Percentiles rank a stretch among this genome's conserved stretches.
phyloP scores from a whole-genome alignment of 2,329 filamentous ascomycete genomes.

The Lachnellula suecica region DNA sequence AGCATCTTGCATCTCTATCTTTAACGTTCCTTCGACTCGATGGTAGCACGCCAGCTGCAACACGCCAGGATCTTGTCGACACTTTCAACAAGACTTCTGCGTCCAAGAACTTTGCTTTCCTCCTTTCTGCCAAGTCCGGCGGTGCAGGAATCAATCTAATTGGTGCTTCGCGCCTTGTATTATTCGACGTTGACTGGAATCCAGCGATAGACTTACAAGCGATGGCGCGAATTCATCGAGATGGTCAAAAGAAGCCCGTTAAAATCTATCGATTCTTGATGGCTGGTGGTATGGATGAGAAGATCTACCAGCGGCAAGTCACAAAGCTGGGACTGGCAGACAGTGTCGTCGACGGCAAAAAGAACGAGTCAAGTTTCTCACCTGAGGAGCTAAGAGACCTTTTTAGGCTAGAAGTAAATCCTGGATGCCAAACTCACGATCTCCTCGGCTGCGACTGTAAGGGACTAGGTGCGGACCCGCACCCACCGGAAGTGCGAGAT shows the following conservation, averaged over 20 bases:
- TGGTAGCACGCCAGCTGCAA: slow-evolving; percentile 61
- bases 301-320: slow-evolving; percentile 72
- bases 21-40: slow-evolving; percentile 68
- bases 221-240: slow-evolving; percentile 72
- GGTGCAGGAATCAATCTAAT: slow-evolving; percentile 70
- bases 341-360: slow-evolving; percentile 68
- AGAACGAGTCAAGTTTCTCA: slow-evolving; percentile 60
- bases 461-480: slow-evolving; percentile 44
- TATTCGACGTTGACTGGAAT: slow-evolving; percentile 78
- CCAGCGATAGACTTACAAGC: slow-evolving; percentile 72
- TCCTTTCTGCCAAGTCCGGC: slow-evolving; percentile 71
- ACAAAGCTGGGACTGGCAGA: slow-evolving; percentile 70
- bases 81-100: slow-evolving; percentile 63
- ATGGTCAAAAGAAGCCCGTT: slow-evolving; percentile 67
- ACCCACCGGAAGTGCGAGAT: slow-evolving; percentile 16
- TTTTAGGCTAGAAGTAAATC: slow-evolving; percentile 62
- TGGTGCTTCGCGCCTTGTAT: slow-evolving; percentile 66
- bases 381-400: slow-evolving; percentile 65
- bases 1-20: slow-evolving; percentile 57
- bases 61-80: slow-evolving; percentile 68
- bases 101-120: slow-evolving; percentile 62
- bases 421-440: slow-evolving; percentile 66
- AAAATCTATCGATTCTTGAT: slow-evolving; percentile 69
- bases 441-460: slow-evolving; percentile 62
- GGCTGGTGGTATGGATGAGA: slow-evolving; percentile 69